These are phyloP conservation scores for Dothideomycetes sp. DNA, from an alignment of 2,329 filamentous ascomycete genomes.

Conservation along the genomic window DNA sequence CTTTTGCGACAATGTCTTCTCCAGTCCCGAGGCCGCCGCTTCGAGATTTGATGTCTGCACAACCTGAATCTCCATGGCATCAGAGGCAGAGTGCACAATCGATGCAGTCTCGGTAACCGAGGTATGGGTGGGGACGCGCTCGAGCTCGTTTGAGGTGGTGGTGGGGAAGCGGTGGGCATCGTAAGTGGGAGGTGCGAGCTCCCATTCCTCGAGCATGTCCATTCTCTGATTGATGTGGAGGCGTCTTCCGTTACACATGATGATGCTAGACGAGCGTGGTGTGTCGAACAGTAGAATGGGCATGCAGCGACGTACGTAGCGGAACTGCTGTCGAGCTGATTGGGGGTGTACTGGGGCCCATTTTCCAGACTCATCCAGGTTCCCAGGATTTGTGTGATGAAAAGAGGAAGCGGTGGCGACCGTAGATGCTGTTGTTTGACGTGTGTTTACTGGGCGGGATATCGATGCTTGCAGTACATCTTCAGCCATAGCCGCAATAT, in stretches of 20 bases:
- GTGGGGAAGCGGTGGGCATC: conserved; percentile 24
- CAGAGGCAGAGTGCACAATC: background rate
- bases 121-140: background rate
- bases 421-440: conserved; percentile 17
- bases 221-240: conserved; percentile 33
- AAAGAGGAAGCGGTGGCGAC: conserved; percentile 2
- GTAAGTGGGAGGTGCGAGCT: conserved; percentile 33
- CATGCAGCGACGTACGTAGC: conserved; percentile 37
- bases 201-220: conserved; percentile 30
- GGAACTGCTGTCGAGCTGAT: conserved; percentile 25
- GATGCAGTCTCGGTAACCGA: background rate
- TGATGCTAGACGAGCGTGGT: conserved; percentile 34
- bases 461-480: conserved; percentile 9
- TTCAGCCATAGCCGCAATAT: conserved; percentile 22
- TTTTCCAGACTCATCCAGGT: conserved; percentile 21
- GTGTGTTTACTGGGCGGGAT: conserved; percentile 13
- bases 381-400: conserved; percentile 11
- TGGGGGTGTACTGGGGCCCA: conserved; percentile 23
- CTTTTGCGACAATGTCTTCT: background rate
- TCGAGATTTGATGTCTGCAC: background rate
- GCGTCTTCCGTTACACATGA: conserved; percentile 30
- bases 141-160: background rate
- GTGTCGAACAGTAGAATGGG: conserved; percentile 33
- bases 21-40: background rate
- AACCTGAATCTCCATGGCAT: background rate